Evolutionary conservation across 2,329 filamentous ascomycete genomes (phyloP), one percentile per base, ranked within the genome.

Genomic region (Podosphaera aphanis): DNA sequence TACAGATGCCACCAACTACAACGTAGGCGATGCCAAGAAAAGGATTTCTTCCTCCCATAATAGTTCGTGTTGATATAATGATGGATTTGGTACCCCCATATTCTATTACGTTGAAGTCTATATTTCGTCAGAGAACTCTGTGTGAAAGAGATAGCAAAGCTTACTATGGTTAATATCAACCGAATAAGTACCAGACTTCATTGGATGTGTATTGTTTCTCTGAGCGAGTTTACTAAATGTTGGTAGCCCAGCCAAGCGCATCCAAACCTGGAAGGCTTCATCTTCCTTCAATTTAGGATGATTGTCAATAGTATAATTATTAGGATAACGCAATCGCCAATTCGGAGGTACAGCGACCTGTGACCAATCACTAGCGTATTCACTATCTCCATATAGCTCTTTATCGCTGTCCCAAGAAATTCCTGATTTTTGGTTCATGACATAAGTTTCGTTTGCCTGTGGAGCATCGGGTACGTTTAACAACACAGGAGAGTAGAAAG

Each of bases 11-110:
- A 47, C 86, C 88, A 10, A 98, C 84, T 15, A 93, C 84, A 23
- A 95, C 70, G 62, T 95, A 98, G 33, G 86, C 85, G 54, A 98
- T 98, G 41, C 90, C 90, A 44, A 95, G 73, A 69, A 94, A 95
- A 21, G 83, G 80, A 61, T 98, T 98, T 58, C 81, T 83, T 54
- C 90, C 90, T 48, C 90, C 90, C 70, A 98, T 86, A 49, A 93
- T 80, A 15, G 84, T 93, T 20, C 83, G 71, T 0, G 86, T 94
- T 38, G 83, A 86, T 56, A 95, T 77, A 46, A 94, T 68, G 49
- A 95, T 79, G 31, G 82, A 83, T 64, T 95, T 95, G 29, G 78
- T 90, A 53, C 88, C 88, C 53, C 79, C 77, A 60, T 88, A 95
- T 43, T 73, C 63, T 25, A 67, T 70, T 16, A 86, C 82, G 1